These are phyloP conservation scores for Scutellaria galericulata DNA, from an alignment of 257 asterid genomes.

Conservation along the genomic window DNA sequence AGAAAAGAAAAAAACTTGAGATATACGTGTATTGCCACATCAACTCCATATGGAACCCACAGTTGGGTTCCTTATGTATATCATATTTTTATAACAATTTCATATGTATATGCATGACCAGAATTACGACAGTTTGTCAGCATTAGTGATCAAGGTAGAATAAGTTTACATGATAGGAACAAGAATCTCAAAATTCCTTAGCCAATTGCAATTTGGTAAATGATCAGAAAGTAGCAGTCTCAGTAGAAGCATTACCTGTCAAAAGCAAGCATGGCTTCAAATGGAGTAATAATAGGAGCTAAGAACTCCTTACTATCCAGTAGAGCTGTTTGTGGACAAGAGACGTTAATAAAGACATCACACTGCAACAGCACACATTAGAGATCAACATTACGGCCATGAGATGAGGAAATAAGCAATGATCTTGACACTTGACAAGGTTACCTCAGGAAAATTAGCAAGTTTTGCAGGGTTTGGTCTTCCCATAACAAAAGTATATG, in stretches of 20 bases:
- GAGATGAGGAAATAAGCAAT: constrained; percentile 6
- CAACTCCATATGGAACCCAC: too few species aligned
- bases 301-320: constrained; percentile 95
- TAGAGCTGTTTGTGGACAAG: constrained; percentile 93
- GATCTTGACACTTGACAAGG: constrained; percentile 13
- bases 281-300: constrained; percentile 96
- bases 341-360: constrained; percentile 79
- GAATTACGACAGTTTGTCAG: background rate
- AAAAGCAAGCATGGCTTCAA: constrained; percentile 79
- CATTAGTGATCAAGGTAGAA: background rate
- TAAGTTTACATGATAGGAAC: background rate
- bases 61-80: background rate
- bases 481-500: constrained; percentile 95
- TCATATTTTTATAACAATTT: background rate
- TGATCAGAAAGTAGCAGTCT: constrained; percentile 1
- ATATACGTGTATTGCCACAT: too few species aligned
- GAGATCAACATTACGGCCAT: constrained; percentile 27
- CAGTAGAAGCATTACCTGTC: constrained; percentile 55
- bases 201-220: too few species aligned
- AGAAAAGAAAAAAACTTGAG: too few species aligned
- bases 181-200: background rate
- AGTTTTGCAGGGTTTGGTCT: constrained; percentile 94
- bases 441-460: constrained; percentile 95
- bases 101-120: background rate
- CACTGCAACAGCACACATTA: constrained; percentile 58